A percentile compares a stretch with the other conserved stretches of the same genome.
These are phyloP conservation scores for Malus fusca DNA, from an alignment of 306 rosid genomes.

Conservation along the genomic window DNA sequence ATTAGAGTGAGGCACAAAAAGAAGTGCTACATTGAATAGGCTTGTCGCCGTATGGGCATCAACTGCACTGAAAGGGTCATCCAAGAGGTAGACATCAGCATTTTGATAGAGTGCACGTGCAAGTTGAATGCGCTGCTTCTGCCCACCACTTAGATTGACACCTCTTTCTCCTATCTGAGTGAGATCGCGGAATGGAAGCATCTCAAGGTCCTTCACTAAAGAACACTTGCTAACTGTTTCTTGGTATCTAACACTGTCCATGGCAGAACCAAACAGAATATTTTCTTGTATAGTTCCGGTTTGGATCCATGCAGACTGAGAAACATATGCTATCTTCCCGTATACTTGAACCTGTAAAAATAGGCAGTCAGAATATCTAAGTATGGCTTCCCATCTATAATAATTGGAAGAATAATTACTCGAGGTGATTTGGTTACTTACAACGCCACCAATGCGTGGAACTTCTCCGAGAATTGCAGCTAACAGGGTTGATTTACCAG, in stretches of 20 bases:
- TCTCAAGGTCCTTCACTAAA: constrained; percentile 37
- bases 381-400: not conserved
- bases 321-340: constrained; percentile 52
- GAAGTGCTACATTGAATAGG: constrained; percentile 33
- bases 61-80: constrained; percentile 67
- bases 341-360: constrained; percentile 27
- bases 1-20: not conserved
- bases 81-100: constrained; percentile 48
- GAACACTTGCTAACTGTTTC: constrained; percentile 40
- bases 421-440: not conserved
- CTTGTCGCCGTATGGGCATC: constrained; percentile 48
- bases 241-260: constrained; percentile 35
- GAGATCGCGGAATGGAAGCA: constrained; percentile 43
- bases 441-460: not conserved
- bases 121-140: constrained; percentile 45
- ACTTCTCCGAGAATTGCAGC: not conserved
- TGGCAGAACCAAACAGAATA: constrained; percentile 38
- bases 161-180: constrained; percentile 60
- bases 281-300: constrained; percentile 43
- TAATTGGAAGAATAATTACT: not conserved
- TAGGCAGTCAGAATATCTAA: not conserved
- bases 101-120: constrained; percentile 44
- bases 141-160: constrained; percentile 46
- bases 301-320: constrained; percentile 61
- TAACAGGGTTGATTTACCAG: constrained; percentile 21